Conservation (phyloP, 495 filamentous ascomycete genomes). For the Penicillium salamii region DNA sequence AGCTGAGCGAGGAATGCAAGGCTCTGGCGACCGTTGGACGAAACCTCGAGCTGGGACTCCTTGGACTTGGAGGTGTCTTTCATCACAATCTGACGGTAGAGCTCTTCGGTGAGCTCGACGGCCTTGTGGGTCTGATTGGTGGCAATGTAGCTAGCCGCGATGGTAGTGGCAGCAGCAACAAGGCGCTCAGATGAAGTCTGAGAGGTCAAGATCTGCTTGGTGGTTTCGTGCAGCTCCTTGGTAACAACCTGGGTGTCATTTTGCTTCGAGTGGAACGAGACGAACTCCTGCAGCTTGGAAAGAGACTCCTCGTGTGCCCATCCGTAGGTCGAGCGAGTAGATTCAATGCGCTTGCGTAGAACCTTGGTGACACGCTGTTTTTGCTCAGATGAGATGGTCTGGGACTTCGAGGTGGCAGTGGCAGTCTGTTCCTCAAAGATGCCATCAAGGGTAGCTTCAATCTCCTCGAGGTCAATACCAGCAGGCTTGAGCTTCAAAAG, state of each 20-base stretch:
- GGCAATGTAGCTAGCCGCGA: constrained; percentile 32
- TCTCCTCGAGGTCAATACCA: constrained; percentile 32
- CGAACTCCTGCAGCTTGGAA: constrained; percentile 30
- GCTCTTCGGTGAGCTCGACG: constrained; percentile 28
- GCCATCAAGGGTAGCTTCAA: constrained; percentile 31
- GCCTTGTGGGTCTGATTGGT: constrained; percentile 29
- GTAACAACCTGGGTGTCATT: constrained; percentile 21
- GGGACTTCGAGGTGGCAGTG: constrained; percentile 14
- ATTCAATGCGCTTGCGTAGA: constrained; percentile 26
- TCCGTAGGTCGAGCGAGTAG: constrained; percentile 27
- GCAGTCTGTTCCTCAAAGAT: constrained; percentile 37
- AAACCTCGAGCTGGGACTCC: constrained; percentile 21
- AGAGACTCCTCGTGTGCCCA: constrained; percentile 40
- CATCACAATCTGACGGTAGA: constrained; percentile 36
- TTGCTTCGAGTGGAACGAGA: constrained; percentile 29
- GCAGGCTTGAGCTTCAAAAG: constrained; percentile 27
- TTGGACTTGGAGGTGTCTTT: constrained; percentile 23
- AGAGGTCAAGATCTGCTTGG: constrained; percentile 28
- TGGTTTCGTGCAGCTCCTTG: constrained; percentile 30
- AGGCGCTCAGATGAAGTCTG: constrained; percentile 29
- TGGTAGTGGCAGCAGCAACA: constrained; percentile 28
- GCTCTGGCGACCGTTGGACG: constrained; percentile 31
- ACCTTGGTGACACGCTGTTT: constrained; percentile 25
- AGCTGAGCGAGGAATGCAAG: constrained; percentile 39
- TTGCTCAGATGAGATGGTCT: constrained; percentile 23